Base-by-base conservation (phyloP, 495 filamentous ascomycete species). In the Halenospora varia region DNA sequence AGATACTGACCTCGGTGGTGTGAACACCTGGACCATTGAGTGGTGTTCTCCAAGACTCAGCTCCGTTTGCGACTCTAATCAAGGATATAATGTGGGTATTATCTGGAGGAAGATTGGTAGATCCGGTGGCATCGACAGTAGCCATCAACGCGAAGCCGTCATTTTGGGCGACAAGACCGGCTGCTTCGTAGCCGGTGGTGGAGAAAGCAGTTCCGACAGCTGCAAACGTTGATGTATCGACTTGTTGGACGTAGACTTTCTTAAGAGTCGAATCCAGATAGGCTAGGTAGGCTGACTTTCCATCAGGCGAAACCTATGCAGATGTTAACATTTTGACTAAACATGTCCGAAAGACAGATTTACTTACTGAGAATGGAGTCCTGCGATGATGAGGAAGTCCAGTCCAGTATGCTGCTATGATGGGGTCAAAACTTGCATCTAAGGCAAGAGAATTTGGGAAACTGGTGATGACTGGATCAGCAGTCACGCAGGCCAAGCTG, bases 131-230 rank as follows among this genome's bases (percentile, higher is more conserved):
- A 59, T 71, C 68, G 55, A 77, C 72, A 66, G 77, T 81, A 53
- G 75, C 76, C 51, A 83, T 62, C 4, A 82, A 62, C 11, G 80
- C 77, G 64, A 83, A 83, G 11, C 78, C 80, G 60, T 83, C 78
- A 55, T 79, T 71, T 54, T 80, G 77, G 44, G 79, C 79, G 17
- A 82, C 75, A 13, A 82, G 70, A 45, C 79, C 79, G 24, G 76
- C 76, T n/a, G 76, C 79, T 70, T 81, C 76, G 44, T 77, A 75
- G 25, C 71, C 77, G 25, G 67, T 25, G 26, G 80, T 69, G 15
- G 74, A 73, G 0, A 78, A 67, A 0, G 71, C 58, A 42, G 66
- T 71, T 4, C 77, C 77, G 8, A 73, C 75, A n/a, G 75, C 73
- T 17, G 63, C 60, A 51, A 82, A 80, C 10, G 76, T 73, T 10